A percentile compares a stretch with the other conserved stretches of the same genome.
Evolutionary conservation across 768 basidiomycete species (phyloP).

Genomic region (Lactifluus rugatus): DNA sequence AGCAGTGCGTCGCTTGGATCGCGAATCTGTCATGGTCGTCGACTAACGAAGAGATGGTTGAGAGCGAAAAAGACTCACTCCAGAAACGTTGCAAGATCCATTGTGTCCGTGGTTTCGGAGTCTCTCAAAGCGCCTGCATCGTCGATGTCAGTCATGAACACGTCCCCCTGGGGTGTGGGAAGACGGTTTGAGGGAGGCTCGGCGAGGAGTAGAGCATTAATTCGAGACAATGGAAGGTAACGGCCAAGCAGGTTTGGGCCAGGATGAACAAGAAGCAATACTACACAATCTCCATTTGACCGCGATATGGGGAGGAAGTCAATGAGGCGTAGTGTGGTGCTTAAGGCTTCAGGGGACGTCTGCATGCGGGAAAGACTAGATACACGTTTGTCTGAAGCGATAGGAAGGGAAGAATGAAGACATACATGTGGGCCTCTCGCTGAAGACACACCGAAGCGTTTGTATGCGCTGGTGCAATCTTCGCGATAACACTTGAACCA

Average conservation of each 20-base stretch:
- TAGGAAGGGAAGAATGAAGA: not conserved
- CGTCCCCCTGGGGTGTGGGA: conserved; percentile 37
- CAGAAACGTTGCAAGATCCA: conserved; percentile 69
- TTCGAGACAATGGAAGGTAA: conserved; percentile 57
- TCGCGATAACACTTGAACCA: conserved; percentile 56
- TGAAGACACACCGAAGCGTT: conserved; percentile 66
- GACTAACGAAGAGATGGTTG: conserved; percentile 2
- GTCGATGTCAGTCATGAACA: conserved; percentile 40
- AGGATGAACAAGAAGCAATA: conserved; percentile 62
- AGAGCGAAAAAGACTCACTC: conserved; percentile 39
- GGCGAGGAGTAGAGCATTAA: conserved; percentile 57
- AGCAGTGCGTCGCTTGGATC: conserved; percentile 62
- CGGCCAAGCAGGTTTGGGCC: conserved; percentile 59
- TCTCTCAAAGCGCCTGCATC: conserved; percentile 40
- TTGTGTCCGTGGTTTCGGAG: conserved; percentile 53
- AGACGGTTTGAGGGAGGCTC: conserved; percentile 38
- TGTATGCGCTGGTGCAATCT: conserved; percentile 63
- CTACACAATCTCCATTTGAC: conserved; percentile 55
- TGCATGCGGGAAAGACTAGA: conserved; percentile 43
- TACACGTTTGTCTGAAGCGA: not conserved
- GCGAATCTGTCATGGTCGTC: conserved; percentile 42
- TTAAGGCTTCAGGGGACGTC: conserved; percentile 40
- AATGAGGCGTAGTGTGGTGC: conserved; percentile 46
- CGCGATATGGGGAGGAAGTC: conserved; percentile 61
- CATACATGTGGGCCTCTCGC: conserved; percentile 61